Base-by-base conservation (phyloP, 805 yeast genomes). In the Lachancea thermotolerans region DNA sequence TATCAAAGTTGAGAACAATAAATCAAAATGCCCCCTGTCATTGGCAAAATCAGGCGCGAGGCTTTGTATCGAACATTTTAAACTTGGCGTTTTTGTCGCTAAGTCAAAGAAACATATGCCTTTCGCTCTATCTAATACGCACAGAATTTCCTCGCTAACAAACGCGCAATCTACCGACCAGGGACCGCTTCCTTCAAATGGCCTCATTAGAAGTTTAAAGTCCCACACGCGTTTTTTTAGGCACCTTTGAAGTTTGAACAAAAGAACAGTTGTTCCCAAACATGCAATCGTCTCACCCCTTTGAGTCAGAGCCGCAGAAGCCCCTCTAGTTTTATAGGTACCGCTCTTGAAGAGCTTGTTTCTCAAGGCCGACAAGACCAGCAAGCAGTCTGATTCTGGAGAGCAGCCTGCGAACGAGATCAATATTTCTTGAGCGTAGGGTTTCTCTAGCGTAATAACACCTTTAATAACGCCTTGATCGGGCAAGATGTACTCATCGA, bases 231-330 rank as follows among this genome's bases (percentile, higher is more conserved):
- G 33, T 9, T 8, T 30, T 4, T 30, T 8, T 21, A 7, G 25
- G 7, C 25, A 21, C 25, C 7, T 21, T 30, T 30, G 33, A 30
- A 12, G 12, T 8, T 30, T 30, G 5, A 12, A 9, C 31, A 29
- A 30, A 12, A 30, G 4, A 4, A 12, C 12, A 30, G 33, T 30
- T 11, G 4, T 30, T 16, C 42, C 42, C 16, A 29, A 16, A 12
- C 30, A 36, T 9, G 17, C n/a, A 3, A 39, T 15, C 18, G n/a
- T 16, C 10, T 30, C 30, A 17, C 36, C 42, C 2, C 15, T 17
- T 31, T 39, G 42, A 12, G 30, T 15, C 30, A 39, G 17, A 7
- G 42, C 42, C 2, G 29, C 10, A n/a, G 42, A 39, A 7, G 36
- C 28, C 5, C 36, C 36, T 32, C 17, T 29, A 3, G 17, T 18